Evolutionary conservation across 2,329 filamentous ascomycete genomes (phyloP).

Genomic region (Phyllosticta citrichinensis): DNA sequence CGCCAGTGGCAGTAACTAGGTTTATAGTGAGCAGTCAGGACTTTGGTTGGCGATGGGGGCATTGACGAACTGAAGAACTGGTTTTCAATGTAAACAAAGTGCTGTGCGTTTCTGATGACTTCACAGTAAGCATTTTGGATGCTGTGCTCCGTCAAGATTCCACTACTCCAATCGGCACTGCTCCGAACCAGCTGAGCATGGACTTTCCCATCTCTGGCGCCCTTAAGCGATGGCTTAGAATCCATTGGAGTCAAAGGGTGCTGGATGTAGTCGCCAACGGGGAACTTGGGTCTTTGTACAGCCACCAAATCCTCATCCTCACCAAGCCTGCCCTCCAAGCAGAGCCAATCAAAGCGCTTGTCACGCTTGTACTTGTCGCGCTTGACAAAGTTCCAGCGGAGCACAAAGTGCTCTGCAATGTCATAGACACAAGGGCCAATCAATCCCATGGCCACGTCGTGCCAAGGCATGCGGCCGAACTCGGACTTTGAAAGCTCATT

Average conservation of each 20-base stretch:
- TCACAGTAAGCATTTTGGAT: conserved; percentile 84
- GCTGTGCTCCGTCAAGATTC: conserved; percentile 72
- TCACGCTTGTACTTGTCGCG: conserved; percentile 96
- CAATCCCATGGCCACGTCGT: conserved; percentile 89
- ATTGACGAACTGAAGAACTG: conserved; percentile 72
- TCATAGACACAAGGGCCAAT: conserved; percentile 84
- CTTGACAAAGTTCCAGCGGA: conserved; percentile 95
- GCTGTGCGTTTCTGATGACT: conserved; percentile 75
- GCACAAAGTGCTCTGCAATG: conserved; percentile 88
- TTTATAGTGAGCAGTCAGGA: conserved; percentile 14
- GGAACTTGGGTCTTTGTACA: conserved; percentile 80
- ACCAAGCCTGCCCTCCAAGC: conserved; percentile 63
- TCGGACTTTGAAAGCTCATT: conserved; percentile 89
- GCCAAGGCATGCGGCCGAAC: conserved; percentile 95
- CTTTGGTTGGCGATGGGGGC: neutral
- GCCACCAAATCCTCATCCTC: conserved; percentile 77
- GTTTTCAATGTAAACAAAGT: conserved; percentile 96
- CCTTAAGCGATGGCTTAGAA: conserved; percentile 45
- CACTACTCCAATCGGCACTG: conserved; percentile 87
- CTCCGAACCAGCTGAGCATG: conserved; percentile 81
- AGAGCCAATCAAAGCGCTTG: conserved; percentile 72
- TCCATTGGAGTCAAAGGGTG: conserved; percentile 66
- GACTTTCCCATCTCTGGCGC: conserved; percentile 54
- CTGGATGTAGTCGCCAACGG: conserved; percentile 75
- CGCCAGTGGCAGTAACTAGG: conserved; percentile 70